Evolutionary conservation across 2,329 filamentous ascomycete species (phyloP), one percentile per base, ranked within the genome.

Genomic region (Ceratocystis harringtonii): DNA sequence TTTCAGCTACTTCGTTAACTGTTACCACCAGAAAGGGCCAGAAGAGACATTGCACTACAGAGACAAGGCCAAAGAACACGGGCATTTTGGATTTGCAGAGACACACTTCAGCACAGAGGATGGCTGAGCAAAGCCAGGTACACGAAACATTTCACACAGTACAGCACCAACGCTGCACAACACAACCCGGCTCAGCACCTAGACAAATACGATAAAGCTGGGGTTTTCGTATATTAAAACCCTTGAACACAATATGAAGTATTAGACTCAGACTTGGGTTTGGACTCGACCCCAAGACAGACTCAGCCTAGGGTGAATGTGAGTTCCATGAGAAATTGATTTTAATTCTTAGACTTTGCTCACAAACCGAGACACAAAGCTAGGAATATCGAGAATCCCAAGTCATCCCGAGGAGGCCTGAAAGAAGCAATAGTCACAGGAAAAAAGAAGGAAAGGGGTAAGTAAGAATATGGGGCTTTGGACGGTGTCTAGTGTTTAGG

Each of bases 111-210:
- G n/a, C 58, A 43, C n/a, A 43, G 30, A 19, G 6, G 22, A 57
- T 57, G 41, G 61, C 41, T 62, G 61, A 48, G 36, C 43, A 62
- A 44, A 62, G 61, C 48, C 61, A 62, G 41, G 44, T 19, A 45
- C 61, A 48, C 52, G 22, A 57, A 57, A 57, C 52, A 57, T 57
- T 32, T 57, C n/a, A 32, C 28, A n/a, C 52, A 19, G 17, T 17
- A 57, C 28, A 32, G 52, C 36, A 41, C 36, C 36, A 41, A 41
- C 36, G 12, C 36, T 8, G 36, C 36, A 41, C 36, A 41, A 41
- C 36, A 41, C 36, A 41, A 41, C 36, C 36, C 10, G 36, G 10
- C 10, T 12, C 36, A 41, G 36, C 10, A 41, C 36, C 3, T 41
- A 41, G 36, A 41, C 36, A 32, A 57, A 32, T 57, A 30, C 22